These are phyloP conservation scores for Oryza rufipogon DNA, from an alignment of 176 grass and related monocot species.

Conservation along the genomic window DNA sequence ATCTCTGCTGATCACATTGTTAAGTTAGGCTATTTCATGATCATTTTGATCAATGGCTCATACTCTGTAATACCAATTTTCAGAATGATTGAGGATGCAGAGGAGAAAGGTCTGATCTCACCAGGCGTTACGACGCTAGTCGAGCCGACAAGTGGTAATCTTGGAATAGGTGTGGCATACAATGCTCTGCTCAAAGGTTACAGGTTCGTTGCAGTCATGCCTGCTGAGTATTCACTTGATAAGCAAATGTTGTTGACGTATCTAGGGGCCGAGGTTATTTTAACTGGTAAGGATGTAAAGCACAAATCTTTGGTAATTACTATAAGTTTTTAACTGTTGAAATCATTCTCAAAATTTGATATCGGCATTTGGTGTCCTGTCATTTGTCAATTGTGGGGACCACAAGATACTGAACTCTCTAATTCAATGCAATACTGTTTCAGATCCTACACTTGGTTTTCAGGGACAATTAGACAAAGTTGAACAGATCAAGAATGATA, in stretches of 20 bases:
- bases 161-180: conserved; percentile 55
- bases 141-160: conserved; percentile 63
- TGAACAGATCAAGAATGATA: conserved; percentile 60
- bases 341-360: not conserved
- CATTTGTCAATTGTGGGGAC: not conserved
- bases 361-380: not conserved
- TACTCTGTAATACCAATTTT: not conserved
- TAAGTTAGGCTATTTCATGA: not conserved
- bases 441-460: conserved; percentile 68
- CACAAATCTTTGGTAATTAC: not conserved
- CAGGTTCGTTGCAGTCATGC: conserved; percentile 70
- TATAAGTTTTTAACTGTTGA: not conserved
- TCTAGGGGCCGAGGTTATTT: conserved; percentile 63
- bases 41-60: not conserved
- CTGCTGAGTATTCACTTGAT: conserved; percentile 62
- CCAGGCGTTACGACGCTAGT: conserved; percentile 69
- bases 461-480: conserved; percentile 44
- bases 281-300: conserved; percentile 52
- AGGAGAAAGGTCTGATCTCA: conserved; percentile 68
- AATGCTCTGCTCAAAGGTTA: conserved; percentile 65
- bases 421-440: not conserved
- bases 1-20: not conserved
- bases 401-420: not conserved
- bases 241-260: conserved; percentile 72
- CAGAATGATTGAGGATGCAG: conserved; percentile 85